Conservation (phyloP, 306 rosid genomes). For the Vigna angularis region DNA sequence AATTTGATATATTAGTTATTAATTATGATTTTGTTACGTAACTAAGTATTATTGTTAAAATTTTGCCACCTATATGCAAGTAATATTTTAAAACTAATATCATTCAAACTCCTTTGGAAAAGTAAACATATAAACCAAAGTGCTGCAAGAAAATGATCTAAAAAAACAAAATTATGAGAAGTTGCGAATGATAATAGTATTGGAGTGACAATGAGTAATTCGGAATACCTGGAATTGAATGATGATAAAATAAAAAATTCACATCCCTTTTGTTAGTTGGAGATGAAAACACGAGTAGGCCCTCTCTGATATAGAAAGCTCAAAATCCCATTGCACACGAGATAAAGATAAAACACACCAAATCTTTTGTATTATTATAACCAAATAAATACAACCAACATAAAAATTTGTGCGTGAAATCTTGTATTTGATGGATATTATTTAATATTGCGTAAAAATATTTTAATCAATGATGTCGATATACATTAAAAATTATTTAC, state of each 20-base stretch:
- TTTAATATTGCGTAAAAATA: too few relatives aligned
- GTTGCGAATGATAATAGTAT: not conserved
- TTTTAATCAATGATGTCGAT: too few relatives aligned
- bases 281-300: constrained; percentile 14
- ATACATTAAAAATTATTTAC: too few relatives aligned
- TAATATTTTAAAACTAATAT: too few relatives aligned
- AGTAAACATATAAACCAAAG: not conserved
- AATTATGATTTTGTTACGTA: too few relatives aligned
- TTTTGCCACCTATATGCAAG: too few relatives aligned
- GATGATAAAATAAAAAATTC: not conserved
- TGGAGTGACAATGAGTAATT: not conserved
- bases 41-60: too few relatives aligned
- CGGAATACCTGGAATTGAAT: too few relatives aligned
- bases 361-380: not conserved
- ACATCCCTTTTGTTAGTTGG: not conserved
- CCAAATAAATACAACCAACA: not conserved
- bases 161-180: not conserved
- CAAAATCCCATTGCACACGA: not conserved
- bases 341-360: not conserved
- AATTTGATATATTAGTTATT: too few relatives aligned
- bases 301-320: not conserved
- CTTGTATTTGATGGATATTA: not conserved
- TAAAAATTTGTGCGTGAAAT: not conserved
- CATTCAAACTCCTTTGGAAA: too few relatives aligned
- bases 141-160: not conserved